These are phyloP conservation scores for Wickerhamomyces rabaulensis DNA, from an alignment of 805 yeast genomes.

Conservation along the genomic window DNA sequence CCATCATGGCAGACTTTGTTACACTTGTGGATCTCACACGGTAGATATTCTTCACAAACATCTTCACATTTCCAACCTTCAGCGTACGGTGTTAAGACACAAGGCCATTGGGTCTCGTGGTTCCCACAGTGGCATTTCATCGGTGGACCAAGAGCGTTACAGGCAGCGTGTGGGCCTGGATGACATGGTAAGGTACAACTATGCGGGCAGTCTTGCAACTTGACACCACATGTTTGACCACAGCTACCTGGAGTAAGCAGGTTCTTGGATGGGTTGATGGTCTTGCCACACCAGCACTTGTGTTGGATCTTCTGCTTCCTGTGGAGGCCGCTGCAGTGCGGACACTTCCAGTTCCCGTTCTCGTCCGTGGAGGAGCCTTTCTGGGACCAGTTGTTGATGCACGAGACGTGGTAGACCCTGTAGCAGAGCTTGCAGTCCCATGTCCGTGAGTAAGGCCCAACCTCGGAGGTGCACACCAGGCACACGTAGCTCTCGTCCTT, in stretches of 20 bases:
- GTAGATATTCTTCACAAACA: slow-evolving; percentile 54
- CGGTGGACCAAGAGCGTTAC: slow-evolving; percentile 74
- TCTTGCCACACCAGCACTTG: slow-evolving; percentile 89
- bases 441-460: slow-evolving; percentile 56
- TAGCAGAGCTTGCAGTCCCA: slow-evolving; percentile 81
- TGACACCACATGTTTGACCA: slow-evolving; percentile 72
- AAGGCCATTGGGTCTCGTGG: slow-evolving; percentile 60
- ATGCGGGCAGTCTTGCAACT: slow-evolving; percentile 59
- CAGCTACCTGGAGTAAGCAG: slow-evolving; percentile 75
- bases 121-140: slow-evolving; percentile 74
- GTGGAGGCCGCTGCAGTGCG: slow-evolving; percentile 60
- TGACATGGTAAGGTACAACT: slow-evolving; percentile 75
- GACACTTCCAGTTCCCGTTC: slow-evolving; percentile 76
- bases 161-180: slow-evolving; percentile 82
- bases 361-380: slow-evolving; percentile 63
- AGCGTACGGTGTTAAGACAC: slow-evolving; percentile 61
- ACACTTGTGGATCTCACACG: slow-evolving; percentile 73
- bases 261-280: slow-evolving; percentile 56
- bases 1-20: slow-evolving; percentile 67
- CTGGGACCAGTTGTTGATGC: slow-evolving; percentile 83
- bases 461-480: slow-evolving; percentile 81
- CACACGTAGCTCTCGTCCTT: slow-evolving; percentile 71
- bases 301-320: slow-evolving; percentile 46
- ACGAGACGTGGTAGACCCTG: slow-evolving; percentile 79
- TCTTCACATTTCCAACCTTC: slow-evolving; percentile 65